These are phyloP conservation scores for Cercophora samala DNA, from an alignment of 495 filamentous ascomycete species.

Conservation along the genomic window DNA sequence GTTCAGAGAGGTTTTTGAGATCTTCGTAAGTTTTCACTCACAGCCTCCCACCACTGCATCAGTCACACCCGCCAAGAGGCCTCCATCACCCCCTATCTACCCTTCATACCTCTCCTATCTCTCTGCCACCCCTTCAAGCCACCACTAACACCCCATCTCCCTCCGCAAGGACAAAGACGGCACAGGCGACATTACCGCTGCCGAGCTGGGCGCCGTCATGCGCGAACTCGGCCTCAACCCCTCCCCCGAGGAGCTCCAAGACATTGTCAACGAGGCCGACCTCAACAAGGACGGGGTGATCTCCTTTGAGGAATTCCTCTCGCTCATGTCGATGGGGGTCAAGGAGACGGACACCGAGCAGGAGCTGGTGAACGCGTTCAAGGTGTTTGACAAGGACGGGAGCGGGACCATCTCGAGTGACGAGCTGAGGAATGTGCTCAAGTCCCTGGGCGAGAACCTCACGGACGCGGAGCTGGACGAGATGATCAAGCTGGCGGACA, in stretches of 20 bases:
- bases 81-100: not conserved
- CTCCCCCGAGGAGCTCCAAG: conserved; percentile 41
- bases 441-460: conserved; percentile 46
- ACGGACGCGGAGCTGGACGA: conserved; percentile 47
- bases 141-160: not conserved
- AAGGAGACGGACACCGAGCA: conserved; percentile 43
- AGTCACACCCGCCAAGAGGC: not conserved
- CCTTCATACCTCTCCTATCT: no score
- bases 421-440: conserved; percentile 46
- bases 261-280: conserved; percentile 49
- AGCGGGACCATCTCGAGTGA: conserved; percentile 47
- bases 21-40: conserved; percentile 67
- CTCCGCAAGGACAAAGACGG: conserved; percentile 85
- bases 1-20: conserved; percentile 90
- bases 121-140: not conserved
- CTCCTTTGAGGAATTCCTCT: conserved; percentile 48
- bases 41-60: not conserved
- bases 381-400: conserved; percentile 49
- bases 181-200: conserved; percentile 53
- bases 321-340: conserved; percentile 44
- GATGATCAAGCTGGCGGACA: conserved; percentile 48
- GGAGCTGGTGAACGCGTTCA: conserved; percentile 47
- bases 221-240: conserved; percentile 46
- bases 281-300: conserved; percentile 46
- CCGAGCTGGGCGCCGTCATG: conserved; percentile 45